phyloP scores from a whole-genome alignment of 2,329 filamentous ascomycete genomes.

The Sclerotinia glacialis region DNA sequence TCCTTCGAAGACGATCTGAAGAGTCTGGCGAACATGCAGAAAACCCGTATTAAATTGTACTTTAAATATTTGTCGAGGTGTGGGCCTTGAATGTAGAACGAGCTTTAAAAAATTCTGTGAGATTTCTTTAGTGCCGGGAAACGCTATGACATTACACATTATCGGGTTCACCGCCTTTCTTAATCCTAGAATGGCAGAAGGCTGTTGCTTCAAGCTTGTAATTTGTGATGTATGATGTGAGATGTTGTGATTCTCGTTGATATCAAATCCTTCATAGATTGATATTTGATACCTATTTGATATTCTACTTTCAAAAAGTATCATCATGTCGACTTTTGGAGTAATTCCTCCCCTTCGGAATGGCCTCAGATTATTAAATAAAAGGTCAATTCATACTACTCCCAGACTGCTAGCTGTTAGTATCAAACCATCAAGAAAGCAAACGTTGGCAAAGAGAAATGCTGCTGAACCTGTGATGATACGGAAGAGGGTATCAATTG shows the following conservation, averaged over 20 bases:
- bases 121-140: slow-evolving; percentile 13
- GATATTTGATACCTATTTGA: not conserved
- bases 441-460: slow-evolving; percentile 12
- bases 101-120: slow-evolving; percentile 12
- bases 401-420: not conserved
- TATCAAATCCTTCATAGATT: not conserved
- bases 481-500: slow-evolving; percentile 9
- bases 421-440: slow-evolving; percentile 8
- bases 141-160: slow-evolving; percentile 1
- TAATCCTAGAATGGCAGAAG: not conserved
- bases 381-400: slow-evolving; percentile 4
- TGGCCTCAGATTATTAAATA: not conserved
- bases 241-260: not conserved
- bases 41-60: slow-evolving; percentile 6
- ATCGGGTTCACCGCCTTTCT: slow-evolving; percentile 10
- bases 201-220: not conserved
- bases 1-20: slow-evolving; percentile 31
- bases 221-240: too few relatives aligned
- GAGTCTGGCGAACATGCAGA: slow-evolving; percentile 35
- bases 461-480: not conserved
- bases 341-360: not conserved
- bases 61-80: not conserved
- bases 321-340: not conserved
- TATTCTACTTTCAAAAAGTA: not conserved
- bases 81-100: slow-evolving; percentile 1